phyloP scores from a whole-genome alignment of 2,329 filamentous ascomycete species.

The Alternaria triticina region DNA sequence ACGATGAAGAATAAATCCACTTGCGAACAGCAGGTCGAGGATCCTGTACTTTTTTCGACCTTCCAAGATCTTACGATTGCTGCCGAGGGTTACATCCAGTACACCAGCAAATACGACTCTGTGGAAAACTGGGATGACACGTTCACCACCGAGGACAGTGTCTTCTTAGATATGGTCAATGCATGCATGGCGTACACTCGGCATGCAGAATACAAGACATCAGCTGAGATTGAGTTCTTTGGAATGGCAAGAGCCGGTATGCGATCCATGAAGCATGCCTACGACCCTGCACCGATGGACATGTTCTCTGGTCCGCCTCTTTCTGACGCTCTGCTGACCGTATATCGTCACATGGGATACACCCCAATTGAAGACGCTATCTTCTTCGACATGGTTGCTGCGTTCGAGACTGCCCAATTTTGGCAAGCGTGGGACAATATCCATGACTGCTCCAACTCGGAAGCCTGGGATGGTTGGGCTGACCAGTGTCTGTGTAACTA shows the following conservation, averaged over 20 bases:
- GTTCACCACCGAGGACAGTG: neutral
- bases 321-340: neutral
- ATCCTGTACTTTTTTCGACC: too few relatives aligned
- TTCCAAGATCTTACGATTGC: too few relatives aligned
- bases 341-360: neutral
- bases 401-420: too few relatives aligned
- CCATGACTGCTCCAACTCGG: too few relatives aligned
- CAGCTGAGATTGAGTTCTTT: too few relatives aligned
- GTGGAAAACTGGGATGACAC: neutral
- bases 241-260: neutral
- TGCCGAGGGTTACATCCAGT: neutral
- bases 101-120: neutral
- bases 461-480: too few relatives aligned
- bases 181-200: too few relatives aligned
- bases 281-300: neutral
- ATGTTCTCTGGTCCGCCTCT: neutral
- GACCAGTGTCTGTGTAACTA: neutral
- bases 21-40: too few relatives aligned
- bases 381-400: too few relatives aligned
- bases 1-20: too few relatives aligned
- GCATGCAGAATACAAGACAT: too few relatives aligned
- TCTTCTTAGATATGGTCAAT: neutral
- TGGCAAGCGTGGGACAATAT: too few relatives aligned
- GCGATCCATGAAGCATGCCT: neutral
- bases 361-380: neutral